A percentile compares a stretch with the other conserved stretches of the same genome.
phyloP scores from a whole-genome alignment of 257 asterid species.

The Primulina huaijiensis region DNA sequence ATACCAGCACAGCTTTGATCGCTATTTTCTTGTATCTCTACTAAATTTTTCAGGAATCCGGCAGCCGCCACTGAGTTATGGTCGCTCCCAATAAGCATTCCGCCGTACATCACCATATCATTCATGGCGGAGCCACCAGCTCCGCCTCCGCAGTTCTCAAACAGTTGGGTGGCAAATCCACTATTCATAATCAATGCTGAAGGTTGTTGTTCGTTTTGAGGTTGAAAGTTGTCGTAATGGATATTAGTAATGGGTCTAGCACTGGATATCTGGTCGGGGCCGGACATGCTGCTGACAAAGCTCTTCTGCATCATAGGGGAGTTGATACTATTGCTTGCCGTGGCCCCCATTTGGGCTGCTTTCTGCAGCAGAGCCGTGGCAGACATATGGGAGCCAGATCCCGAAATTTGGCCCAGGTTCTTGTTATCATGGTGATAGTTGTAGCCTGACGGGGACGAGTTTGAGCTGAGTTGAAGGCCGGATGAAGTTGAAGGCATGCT shows the following conservation, averaged over 20 bases:
- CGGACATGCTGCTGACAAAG: slow-evolving; percentile 58
- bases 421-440: slow-evolving; percentile 45
- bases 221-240: slow-evolving; percentile 40
- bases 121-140: slow-evolving; percentile 34
- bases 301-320: slow-evolving; percentile 86
- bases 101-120: slow-evolving; percentile 63
- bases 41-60: slow-evolving; percentile 38
- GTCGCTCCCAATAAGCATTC: slow-evolving; percentile 58
- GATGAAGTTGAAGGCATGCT: slow-evolving; percentile 53
- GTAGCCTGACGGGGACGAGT: slow-evolving; percentile 40
- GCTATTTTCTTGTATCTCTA: slow-evolving; percentile 30
- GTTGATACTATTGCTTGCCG: slow-evolving; percentile 51
- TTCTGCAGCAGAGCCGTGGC: slow-evolving; percentile 81
- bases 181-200: slow-evolving; percentile 20
- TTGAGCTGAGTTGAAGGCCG: slow-evolving; percentile 80
- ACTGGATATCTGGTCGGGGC: slow-evolving; percentile 37
- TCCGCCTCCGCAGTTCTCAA: slow-evolving; percentile 29
- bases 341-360: slow-evolving; percentile 89
- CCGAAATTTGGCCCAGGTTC: slow-evolving; percentile 39
- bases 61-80: slow-evolving; percentile 24
- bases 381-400: slow-evolving; percentile 59
- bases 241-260: slow-evolving; percentile 26
- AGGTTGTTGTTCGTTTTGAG: slow-evolving; percentile 29
- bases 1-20: slow-evolving; percentile 25
- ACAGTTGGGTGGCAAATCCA: slow-evolving; percentile 39